phyloP scores from a whole-genome alignment of 345 rosid species.

The Microcos paniculata region DNA sequence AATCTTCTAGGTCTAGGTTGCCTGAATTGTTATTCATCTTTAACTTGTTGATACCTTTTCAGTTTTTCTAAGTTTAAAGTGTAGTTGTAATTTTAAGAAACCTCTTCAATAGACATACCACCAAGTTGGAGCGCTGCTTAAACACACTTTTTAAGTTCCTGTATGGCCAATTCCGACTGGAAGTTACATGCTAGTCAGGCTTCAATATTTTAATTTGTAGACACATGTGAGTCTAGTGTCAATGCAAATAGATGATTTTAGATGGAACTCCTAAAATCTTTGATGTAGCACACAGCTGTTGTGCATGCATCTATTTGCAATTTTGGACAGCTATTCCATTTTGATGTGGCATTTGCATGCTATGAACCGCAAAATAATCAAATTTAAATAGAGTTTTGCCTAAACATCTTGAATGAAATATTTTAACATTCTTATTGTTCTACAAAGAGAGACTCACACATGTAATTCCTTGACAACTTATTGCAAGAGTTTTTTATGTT shows the following conservation, averaged over 20 bases:
- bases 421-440: background rate
- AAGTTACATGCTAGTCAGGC: background rate
- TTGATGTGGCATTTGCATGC: background rate
- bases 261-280: background rate
- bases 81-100: background rate
- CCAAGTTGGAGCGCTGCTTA: background rate
- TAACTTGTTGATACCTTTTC: background rate
- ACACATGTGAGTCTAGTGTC: background rate
- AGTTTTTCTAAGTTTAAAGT: background rate
- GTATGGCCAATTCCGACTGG: background rate
- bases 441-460: background rate
- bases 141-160: background rate
- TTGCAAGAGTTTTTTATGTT: conserved; percentile 2
- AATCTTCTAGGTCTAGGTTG: background rate
- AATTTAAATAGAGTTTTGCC: background rate
- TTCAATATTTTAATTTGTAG: background rate
- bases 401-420: background rate
- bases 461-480: background rate
- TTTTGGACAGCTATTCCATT: background rate
- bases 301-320: background rate
- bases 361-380: background rate
- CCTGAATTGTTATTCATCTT: background rate
- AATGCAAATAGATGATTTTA: background rate
- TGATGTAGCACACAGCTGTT: background rate
- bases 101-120: background rate